Conservation (phyloP, 352 stramenopile genomes). For the Blastocystis sp. region DNA sequence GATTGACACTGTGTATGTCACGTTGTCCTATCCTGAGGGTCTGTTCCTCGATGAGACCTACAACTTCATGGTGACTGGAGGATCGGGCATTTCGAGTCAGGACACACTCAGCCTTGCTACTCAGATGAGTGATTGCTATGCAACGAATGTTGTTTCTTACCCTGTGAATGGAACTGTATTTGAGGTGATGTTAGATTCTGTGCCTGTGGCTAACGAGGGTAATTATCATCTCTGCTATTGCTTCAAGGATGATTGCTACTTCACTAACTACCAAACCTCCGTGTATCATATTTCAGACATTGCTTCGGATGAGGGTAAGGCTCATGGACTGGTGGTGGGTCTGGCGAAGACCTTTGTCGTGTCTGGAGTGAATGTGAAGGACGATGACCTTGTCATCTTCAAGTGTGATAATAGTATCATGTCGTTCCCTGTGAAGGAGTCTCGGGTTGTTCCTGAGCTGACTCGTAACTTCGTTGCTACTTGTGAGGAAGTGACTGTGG, state of each 20-base stretch:
- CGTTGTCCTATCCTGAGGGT: neutral
- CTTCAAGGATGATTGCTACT: slow-evolving; percentile 49
- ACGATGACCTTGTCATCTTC: slow-evolving; percentile 29
- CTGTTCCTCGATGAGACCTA: slow-evolving; percentile 21
- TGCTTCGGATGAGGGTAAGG: neutral
- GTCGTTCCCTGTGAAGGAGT: neutral
- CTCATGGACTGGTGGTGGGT: slow-evolving; percentile 28
- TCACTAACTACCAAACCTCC: neutral
- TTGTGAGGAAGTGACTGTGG: neutral
- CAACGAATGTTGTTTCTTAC: neutral
- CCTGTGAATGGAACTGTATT: neutral
- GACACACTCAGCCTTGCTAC: neutral
- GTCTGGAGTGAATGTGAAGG: slow-evolving; percentile 19
- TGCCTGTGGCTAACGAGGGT: neutral
- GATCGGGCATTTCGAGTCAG: neutral
- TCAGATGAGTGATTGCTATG: neutral
- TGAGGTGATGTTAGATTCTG: neutral
- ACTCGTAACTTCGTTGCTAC: neutral
- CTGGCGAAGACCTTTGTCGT: slow-evolving; percentile 27
- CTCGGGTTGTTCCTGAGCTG: neutral
- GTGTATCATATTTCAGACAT: slow-evolving; percentile 33
- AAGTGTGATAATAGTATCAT: neutral
- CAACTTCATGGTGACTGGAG: neutral
- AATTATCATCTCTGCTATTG: slow-evolving; percentile 44
- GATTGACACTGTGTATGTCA: neutral